Evolutionary conservation across 306 rosid genomes (phyloP).

Genomic region (Cicer pinnatifidum): DNA sequence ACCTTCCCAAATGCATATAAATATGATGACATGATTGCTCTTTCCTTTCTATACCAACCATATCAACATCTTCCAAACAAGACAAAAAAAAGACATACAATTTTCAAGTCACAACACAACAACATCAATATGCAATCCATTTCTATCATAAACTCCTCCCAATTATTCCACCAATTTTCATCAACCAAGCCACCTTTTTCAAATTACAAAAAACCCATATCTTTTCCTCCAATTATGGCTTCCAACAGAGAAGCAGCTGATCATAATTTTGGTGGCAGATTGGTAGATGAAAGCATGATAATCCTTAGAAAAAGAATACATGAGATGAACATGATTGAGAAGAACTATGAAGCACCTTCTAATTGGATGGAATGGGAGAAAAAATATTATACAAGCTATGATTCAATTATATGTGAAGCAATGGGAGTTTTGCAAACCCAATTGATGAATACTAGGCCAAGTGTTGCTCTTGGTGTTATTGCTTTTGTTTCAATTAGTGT

Average conservation of each 20-base stretch:
- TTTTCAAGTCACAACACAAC: background rate
- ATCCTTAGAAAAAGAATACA: constrained; percentile 64
- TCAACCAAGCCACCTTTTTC: background rate
- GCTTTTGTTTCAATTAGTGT: constrained; percentile 48
- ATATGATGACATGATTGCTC: background rate
- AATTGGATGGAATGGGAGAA: constrained; percentile 83
- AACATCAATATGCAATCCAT: constrained; percentile 42
- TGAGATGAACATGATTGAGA: constrained; percentile 78
- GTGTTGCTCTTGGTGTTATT: constrained; percentile 51
- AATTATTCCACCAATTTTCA: constrained; percentile 36
- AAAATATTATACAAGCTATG: constrained; percentile 53
- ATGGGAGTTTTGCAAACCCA: constrained; percentile 58
- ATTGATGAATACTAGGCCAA: constrained; percentile 65
- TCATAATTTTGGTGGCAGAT: constrained; percentile 40
- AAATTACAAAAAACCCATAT: background rate
- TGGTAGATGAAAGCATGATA: constrained; percentile 74
- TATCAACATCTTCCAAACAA: background rate
- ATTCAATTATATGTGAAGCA: constrained; percentile 54
- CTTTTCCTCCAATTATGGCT: constrained; percentile 20
- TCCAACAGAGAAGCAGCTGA: constrained; percentile 37
- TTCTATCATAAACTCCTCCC: constrained; percentile 18
- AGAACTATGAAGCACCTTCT: constrained; percentile 66
- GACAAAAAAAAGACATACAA: background rate
- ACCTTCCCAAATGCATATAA: constrained; percentile 36
- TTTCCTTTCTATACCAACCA: constrained; percentile 16